Evolutionary conservation across 2,329 filamentous ascomycete genomes (phyloP).

Genomic region (Penicillium sumatraense): DNA sequence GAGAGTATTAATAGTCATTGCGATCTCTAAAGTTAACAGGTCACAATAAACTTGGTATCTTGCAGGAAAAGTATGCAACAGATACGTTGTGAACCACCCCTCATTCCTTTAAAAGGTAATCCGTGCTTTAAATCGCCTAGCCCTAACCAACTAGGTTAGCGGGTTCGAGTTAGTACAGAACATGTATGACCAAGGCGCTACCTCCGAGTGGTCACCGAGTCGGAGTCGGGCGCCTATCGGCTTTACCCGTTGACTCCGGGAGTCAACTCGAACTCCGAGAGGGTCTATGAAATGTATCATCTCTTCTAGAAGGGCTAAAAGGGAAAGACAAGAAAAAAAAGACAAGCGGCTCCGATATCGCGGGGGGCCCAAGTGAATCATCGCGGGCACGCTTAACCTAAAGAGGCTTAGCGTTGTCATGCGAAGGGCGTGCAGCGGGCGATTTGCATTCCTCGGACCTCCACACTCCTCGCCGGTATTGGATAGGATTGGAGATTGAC

Average conservation of each 20-base stretch:
- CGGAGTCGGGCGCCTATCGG: conserved; percentile 1
- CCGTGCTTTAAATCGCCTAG: not conserved
- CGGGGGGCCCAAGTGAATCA: conserved; percentile 1
- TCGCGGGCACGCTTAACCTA: conserved; percentile 12
- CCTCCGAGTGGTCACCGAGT: not conserved
- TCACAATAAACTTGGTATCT: not conserved
- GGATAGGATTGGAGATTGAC: not conserved
- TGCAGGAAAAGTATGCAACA: too few species aligned
- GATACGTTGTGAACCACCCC: too few species aligned
- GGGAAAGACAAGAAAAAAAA: not conserved
- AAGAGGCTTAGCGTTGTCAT: conserved; percentile 35
- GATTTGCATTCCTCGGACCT: conserved; percentile 12
- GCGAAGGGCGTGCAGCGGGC: conserved; percentile 33
- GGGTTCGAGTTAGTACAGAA: too few species aligned
- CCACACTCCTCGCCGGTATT: conserved; percentile 4
- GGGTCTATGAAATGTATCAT: not conserved
- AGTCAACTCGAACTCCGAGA: not conserved
- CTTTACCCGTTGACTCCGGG: not conserved
- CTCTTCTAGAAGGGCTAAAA: conserved; percentile 1
- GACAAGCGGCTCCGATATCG: conserved; percentile 14
- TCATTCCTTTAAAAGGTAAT: not conserved
- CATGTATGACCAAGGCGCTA: not conserved
- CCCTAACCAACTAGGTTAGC: not conserved
- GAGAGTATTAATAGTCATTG: too few species aligned
- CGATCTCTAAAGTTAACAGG: not conserved